phyloP scores from a whole-genome alignment of 1,139 yeast genomes.

The Candida gigantensis region DNA sequence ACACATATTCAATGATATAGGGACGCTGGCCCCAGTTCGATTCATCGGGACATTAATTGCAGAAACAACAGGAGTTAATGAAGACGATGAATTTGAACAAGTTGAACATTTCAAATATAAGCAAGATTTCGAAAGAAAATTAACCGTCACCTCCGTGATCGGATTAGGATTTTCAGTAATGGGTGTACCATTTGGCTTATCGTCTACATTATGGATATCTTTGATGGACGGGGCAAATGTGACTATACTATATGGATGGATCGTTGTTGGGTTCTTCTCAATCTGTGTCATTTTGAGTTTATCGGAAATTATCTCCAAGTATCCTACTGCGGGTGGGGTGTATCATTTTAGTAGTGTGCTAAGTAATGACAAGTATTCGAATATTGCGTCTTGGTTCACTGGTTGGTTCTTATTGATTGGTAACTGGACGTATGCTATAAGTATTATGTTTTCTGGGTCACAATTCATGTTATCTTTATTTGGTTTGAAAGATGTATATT shows the following conservation, averaged over 20 bases:
- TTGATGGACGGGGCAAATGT: conserved; percentile 73
- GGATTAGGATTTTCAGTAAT: conserved; percentile 75
- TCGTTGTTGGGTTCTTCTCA: conserved; percentile 61
- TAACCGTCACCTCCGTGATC: conserved; percentile 65
- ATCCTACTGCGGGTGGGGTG: conserved; percentile 73
- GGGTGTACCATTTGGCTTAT: conserved; percentile 78
- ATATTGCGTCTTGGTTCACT: conserved; percentile 67
- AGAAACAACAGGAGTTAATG: conserved; percentile 17
- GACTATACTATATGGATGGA: conserved; percentile 71
- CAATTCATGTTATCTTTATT: conserved; percentile 67
- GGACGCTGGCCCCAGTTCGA: conserved; percentile 23
- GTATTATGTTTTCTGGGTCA: conserved; percentile 73
- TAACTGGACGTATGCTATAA: conserved; percentile 73
- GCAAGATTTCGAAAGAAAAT: conserved; percentile 64
- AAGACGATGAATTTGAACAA: conserved; percentile 54
- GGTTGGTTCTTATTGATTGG: conserved; percentile 77
- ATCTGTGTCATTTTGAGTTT: conserved; percentile 64
- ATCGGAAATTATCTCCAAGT: conserved; percentile 72
- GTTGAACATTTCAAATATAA: conserved; percentile 72
- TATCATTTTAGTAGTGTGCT: conserved; percentile 75
- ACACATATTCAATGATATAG: conserved; percentile 17
- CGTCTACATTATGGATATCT: conserved; percentile 69
- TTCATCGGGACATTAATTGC: conserved; percentile 23
- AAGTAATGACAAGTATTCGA: conserved; percentile 56
- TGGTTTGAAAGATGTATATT: conserved; percentile 59